These are phyloP conservation scores for Lotus japonicus DNA, from an alignment of 306 rosid genomes.

Conservation along the genomic window DNA sequence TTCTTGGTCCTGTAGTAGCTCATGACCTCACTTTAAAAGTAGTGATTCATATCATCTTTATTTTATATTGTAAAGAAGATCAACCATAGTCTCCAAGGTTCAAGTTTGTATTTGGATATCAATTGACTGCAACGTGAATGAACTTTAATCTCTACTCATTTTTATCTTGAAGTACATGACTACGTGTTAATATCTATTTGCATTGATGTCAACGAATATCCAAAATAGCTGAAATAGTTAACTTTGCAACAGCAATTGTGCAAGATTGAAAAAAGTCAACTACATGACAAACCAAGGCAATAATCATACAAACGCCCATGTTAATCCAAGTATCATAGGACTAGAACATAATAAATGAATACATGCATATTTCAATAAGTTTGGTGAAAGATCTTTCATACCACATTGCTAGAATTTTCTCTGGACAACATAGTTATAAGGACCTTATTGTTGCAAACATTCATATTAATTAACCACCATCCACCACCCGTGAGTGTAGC, in stretches of 20 bases:
- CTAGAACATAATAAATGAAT: neutral
- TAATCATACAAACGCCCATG: neutral
- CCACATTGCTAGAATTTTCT: neutral
- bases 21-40: neutral
- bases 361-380: neutral
- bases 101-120: neutral
- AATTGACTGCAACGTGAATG: too few species aligned
- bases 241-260: neutral
- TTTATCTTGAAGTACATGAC: too few species aligned
- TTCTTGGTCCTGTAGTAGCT: neutral
- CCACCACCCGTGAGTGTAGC: conserved; percentile 20
- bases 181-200: too few species aligned
- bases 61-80: neutral
- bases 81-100: neutral
- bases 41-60: neutral
- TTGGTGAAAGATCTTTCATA: neutral
- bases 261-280: too few species aligned
- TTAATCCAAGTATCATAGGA: neutral
- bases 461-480: conserved; percentile 14
- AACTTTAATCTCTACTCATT: too few species aligned
- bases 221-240: neutral
- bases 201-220: too few species aligned
- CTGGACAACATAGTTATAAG: neutral
- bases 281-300: neutral
- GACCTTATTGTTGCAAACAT: neutral